These are phyloP conservation scores for Ambrosia hybrid DNA, from an alignment of 140 eudicot species.

Conservation along the genomic window DNA sequence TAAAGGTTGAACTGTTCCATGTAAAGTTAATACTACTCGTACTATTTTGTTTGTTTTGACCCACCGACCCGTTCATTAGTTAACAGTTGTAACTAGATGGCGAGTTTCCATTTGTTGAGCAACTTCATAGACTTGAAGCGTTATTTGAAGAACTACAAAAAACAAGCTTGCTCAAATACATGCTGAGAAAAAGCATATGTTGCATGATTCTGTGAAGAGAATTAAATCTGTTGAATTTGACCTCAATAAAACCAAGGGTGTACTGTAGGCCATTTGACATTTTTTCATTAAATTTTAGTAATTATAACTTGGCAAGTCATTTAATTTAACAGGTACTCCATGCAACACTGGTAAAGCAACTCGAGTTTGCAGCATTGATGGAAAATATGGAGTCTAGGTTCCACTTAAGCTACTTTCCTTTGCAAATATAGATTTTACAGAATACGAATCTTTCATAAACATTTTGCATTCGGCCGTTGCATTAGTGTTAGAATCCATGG, in stretches of 20 bases:
- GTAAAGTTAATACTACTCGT: no score
- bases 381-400: conserved; percentile 50
- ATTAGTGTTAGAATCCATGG: no score
- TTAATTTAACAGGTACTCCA: conserved; percentile 53
- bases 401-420: conserved; percentile 32
- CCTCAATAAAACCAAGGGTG: conserved; percentile 65
- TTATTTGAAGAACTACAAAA: conserved; percentile 60
- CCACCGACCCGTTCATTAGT: no score
- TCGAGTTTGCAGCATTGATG: conserved; percentile 54
- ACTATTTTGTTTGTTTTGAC: no score
- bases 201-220: conserved; percentile 72
- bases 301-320: no score
- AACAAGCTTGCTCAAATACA: conserved; percentile 66
- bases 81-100: no score
- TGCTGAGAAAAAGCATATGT: conserved; percentile 60
- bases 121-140: conserved; percentile 66
- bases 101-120: conserved; percentile 54
- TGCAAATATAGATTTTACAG: no score
- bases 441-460: no score
- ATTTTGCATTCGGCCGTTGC: no score
- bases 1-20: no score
- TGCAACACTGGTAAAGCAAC: conserved; percentile 69
- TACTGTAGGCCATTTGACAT: conserved; percentile 20
- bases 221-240: conserved; percentile 80
- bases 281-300: not conserved